These are phyloP conservation scores for Misopates orontium DNA, from an alignment of 257 asterid species.

Conservation along the genomic window DNA sequence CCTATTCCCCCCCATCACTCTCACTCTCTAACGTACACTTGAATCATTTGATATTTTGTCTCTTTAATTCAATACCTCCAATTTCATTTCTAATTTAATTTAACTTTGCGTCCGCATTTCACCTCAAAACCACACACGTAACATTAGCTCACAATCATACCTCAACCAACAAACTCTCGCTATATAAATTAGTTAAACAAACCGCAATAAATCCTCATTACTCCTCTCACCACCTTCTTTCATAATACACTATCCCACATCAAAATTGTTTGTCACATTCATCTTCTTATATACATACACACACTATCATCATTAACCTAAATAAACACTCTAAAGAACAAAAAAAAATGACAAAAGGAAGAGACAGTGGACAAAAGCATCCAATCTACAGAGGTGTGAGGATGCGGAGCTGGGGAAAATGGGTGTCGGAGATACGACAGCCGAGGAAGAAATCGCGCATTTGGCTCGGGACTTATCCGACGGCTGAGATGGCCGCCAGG, in stretches of 20 bases:
- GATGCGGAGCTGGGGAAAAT: slow-evolving; percentile 79
- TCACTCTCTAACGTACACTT: slow-evolving; percentile 49
- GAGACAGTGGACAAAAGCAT: slow-evolving; percentile 32
- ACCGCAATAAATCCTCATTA: slow-evolving; percentile 4
- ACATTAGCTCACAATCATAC: background rate
- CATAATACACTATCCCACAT: background rate
- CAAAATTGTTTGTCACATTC: no score
- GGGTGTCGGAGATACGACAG: slow-evolving; percentile 80
- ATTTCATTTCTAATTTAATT: slow-evolving; percentile 1
- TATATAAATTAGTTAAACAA: slow-evolving; percentile 8
- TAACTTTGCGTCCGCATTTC: slow-evolving; percentile 28
- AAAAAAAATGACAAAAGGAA: no score
- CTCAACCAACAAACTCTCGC: slow-evolving; percentile 39
- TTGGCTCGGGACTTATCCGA: slow-evolving; percentile 72
- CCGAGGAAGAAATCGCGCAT: slow-evolving; percentile 69
- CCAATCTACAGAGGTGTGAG: slow-evolving; percentile 63
- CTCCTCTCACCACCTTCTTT: background rate
- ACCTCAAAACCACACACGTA: slow-evolving; percentile 8
- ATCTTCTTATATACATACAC: background rate
- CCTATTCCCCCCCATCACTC: slow-evolving; percentile 16
- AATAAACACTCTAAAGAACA: background rate
- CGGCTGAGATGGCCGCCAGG: slow-evolving; percentile 78
- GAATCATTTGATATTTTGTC: slow-evolving; percentile 29
- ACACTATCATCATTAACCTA: background rate
- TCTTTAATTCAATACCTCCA: slow-evolving; percentile 26